Evolutionary conservation across 2,329 filamentous ascomycete species (phyloP), one percentile per base, ranked within the genome.

Genomic region (Knufia fluminis): DNA sequence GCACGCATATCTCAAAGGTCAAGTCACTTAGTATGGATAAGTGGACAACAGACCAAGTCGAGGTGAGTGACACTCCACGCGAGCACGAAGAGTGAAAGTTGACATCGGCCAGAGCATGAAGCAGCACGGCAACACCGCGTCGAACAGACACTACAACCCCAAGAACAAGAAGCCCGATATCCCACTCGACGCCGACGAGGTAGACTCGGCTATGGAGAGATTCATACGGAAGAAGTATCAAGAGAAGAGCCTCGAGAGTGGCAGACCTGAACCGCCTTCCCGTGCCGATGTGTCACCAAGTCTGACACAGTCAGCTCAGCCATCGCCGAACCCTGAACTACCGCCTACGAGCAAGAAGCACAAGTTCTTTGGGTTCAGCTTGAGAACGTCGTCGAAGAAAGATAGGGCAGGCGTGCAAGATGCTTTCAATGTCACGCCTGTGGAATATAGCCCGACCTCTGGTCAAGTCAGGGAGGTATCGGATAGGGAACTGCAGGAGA

Each of bases 11-110:
- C 55, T 96, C 90, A 58, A 98, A 98, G 68, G 89, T 98, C 73
- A 98, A 98, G 70, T 97, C 90, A 32, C 70, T 98, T 71, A 97
- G 86, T 67, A 97, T 98, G 90, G 92, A 98, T 69, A 92, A 85
- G 59, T 98, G 92, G 92, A 82, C 86, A 43, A 83, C 84, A 62
- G 92, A 97, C 53, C 92, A 98, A 71, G 90, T 98, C 56, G 92
- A 98, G 70, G 90, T 95, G 73, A 28, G 41, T 52, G 22, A 22
- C 46, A 24, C 31, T 33, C 23, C 39, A 40, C 12, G 35, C 20
- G 20, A 43, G 41, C 33, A 23, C 17, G 7, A 26, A 24, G 20
- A 36, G 36, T 35, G 12, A 28, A 52, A 53, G 51, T 56, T 62
- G 51, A 57, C 39, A 28, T 52, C 14, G 32, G 49, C 23, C 60